Conservation (phyloP, 2,329 filamentous ascomycete genomes). For the Penicillium nordicum region DNA sequence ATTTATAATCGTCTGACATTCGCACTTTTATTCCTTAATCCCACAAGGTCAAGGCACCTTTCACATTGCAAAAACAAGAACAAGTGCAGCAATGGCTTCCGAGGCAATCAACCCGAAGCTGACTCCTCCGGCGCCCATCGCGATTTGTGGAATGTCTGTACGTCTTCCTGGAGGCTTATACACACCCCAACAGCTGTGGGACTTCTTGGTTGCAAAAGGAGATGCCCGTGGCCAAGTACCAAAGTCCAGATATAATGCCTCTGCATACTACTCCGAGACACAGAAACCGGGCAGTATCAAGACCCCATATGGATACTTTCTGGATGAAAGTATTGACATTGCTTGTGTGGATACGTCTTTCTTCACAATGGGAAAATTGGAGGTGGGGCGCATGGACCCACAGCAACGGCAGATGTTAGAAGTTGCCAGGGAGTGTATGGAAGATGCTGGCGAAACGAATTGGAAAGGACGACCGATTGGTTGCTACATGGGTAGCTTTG, state of each 20-base stretch:
- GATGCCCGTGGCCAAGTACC: conserved; percentile 18
- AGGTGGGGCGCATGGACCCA: conserved; percentile 24
- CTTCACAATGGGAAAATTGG: conserved; percentile 20
- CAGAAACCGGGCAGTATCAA: conserved; percentile 1
- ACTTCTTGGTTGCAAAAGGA: conserved; percentile 9
- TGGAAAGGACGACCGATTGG: conserved; percentile 27
- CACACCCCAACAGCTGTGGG: conserved; percentile 14
- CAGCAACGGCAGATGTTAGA: conserved; percentile 30
- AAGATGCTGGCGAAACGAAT: conserved; percentile 25
- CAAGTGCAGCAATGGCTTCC: neutral
- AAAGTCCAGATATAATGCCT: conserved; percentile 23
- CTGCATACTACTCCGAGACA: conserved; percentile 17
- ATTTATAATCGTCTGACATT: neutral
- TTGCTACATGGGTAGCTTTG: conserved; percentile 12
- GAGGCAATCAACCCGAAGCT: neutral
- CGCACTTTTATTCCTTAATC: neutral
- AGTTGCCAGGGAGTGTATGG: conserved; percentile 26
- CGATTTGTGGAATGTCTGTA: conserved; percentile 14
- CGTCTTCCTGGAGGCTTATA: conserved; percentile 15
- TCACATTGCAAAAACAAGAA: neutral
- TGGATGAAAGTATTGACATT: conserved; percentile 22
- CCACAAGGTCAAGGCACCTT: neutral
- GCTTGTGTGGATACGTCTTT: conserved; percentile 23
- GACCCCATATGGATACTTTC: conserved; percentile 17
- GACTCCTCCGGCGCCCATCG: conserved; percentile 1